Base-by-base conservation (phyloP, 192 early-diverging fungal species). In the Podochytrium sp. region DNA sequence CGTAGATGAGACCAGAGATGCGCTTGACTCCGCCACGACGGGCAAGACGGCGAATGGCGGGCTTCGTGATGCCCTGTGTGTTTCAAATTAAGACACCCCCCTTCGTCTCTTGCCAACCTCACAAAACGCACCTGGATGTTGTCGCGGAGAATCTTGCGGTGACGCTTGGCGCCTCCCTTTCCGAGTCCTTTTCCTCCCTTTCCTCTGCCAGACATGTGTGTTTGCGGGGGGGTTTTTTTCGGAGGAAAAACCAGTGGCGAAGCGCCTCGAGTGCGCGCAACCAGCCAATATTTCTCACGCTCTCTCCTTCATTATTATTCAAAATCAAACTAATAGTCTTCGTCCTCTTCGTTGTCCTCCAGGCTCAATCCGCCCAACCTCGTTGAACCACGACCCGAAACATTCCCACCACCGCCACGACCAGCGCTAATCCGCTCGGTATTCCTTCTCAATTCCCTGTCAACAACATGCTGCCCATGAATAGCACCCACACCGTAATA, bases 141-240 rank as follows among this genome's bases (percentile, higher is more conserved):
- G 79, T 98, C 97, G 79, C 97, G 93, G 78, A 99, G 91, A 91
- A 98, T 98, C 91, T 98, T 98, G 83, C 96, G 92, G 86, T 98
- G 96, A 83, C 96, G 96, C 92, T 98, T 98, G 85, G 96, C 96
- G 53, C 96, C 96, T 49, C 96, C 96, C 90, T 98, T 98, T 91
- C 96, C 96, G 53, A 98, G 88, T 82, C 96, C 96, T 87, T 97
- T 97, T 88, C 96, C 96, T 80, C 96, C 96, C 87, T 98, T 98
- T 83, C 96, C 96, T 80, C 96, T 92, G 79, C 96, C 96, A 90
- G 96, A 90, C 96, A 98, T 94, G 79, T 37, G 1, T 12, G 16
- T 14, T 33, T 67, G 55, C 2, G 25, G 58, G 3, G 52, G n/a
- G n/a, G 43, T 47, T 47, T 47, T 47, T n/a, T n/a, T n/a, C n/a